Conservation (phyloP, 1,139 yeast species). For the Saccharomyces hybrid region DNA sequence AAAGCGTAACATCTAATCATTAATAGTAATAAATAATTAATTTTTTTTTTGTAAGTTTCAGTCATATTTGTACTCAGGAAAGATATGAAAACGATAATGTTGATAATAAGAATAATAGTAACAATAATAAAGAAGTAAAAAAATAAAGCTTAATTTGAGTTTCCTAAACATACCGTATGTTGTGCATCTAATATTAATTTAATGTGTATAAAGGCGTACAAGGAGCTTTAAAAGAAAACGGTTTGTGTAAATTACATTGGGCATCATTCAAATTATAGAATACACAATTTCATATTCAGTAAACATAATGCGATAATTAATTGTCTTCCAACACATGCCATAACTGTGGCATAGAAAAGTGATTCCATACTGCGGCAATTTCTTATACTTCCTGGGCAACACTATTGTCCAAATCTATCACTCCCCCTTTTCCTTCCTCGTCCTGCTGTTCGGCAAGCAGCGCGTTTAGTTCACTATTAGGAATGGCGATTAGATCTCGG, state of each 20-base stretch:
- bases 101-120: too few relatives aligned
- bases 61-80: background rate
- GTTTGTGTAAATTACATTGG: background rate
- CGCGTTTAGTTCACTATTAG: constrained; percentile 46
- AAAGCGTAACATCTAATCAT: background rate
- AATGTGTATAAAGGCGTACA: background rate
- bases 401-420: constrained; percentile 18
- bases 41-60: background rate
- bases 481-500: constrained; percentile 46
- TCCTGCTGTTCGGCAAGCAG: constrained; percentile 17
- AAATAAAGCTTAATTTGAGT: too few relatives aligned
- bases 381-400: background rate
- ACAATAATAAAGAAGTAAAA: too few relatives aligned
- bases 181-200: too few relatives aligned
- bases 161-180: background rate
- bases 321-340: background rate
- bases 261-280: background rate
- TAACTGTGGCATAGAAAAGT: background rate
- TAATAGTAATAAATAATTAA: too few relatives aligned
- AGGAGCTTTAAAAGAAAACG: background rate
- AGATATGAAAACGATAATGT: too few relatives aligned
- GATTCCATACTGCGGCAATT: background rate
- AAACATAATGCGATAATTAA: background rate
- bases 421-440: constrained; percentile 19
- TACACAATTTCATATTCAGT: background rate